phyloP scores from a whole-genome alignment of 176 grass and related monocot genomes.

The Aegilops sharonensis region DNA sequence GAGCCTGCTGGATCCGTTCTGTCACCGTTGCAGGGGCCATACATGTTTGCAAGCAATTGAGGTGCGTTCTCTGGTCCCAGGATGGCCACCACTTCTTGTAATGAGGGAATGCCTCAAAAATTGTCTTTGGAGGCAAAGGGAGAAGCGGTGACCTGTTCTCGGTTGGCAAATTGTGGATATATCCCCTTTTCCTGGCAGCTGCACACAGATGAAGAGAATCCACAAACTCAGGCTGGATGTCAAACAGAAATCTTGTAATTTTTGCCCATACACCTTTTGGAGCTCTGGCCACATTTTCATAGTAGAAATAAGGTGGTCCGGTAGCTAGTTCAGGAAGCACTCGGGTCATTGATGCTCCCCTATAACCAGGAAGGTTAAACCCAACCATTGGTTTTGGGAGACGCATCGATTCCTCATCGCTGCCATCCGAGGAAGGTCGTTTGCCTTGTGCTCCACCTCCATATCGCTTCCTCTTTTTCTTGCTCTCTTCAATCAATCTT shows the following conservation, averaged over 20 bases:
- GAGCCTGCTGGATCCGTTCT: constrained; percentile 39
- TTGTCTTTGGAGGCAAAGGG: constrained; percentile 59
- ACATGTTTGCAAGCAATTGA: constrained; percentile 81
- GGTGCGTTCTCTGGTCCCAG: constrained; percentile 67
- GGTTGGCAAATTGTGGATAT: constrained; percentile 74
- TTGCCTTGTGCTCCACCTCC: constrained; percentile 19
- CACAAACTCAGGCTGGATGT: constrained; percentile 66
- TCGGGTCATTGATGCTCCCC: constrained; percentile 8
- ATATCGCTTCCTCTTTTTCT: constrained; percentile 41
- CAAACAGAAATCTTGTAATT: constrained; percentile 62
- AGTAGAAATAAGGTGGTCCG: constrained; percentile 78
- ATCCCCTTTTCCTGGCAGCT: constrained; percentile 63
- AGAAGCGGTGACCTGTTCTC: constrained; percentile 43
- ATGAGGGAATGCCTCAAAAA: constrained; percentile 54
- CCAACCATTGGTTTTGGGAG: constrained; percentile 65
- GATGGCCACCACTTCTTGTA: constrained; percentile 62
- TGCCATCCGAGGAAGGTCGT: constrained; percentile 18
- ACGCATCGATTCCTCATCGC: not conserved
- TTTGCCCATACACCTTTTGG: constrained; percentile 68
- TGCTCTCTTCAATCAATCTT: constrained; percentile 11
- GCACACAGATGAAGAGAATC: constrained; percentile 74
- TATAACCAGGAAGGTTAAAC: constrained; percentile 44
- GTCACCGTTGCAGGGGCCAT: constrained; percentile 40
- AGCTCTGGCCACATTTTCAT: constrained; percentile 72
- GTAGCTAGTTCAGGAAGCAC: constrained; percentile 31